These are phyloP conservation scores for Blastobotrys malaysiensis DNA, from an alignment of 1,139 yeast genomes.

Conservation along the genomic window DNA sequence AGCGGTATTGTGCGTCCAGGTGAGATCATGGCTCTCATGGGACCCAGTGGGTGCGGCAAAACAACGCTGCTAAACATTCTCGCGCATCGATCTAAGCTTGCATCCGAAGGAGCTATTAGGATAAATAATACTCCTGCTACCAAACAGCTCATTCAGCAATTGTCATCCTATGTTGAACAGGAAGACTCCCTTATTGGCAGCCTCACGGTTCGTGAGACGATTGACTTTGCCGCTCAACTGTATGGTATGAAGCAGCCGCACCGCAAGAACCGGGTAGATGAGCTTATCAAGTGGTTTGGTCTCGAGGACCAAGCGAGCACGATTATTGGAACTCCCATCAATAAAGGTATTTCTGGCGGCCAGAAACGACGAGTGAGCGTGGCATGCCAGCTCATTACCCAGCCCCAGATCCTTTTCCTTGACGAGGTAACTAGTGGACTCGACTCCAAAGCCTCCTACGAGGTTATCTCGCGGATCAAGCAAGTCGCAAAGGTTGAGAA, in stretches of 20 bases:
- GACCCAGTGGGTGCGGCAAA: conserved; percentile 49
- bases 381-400: conserved; percentile 46
- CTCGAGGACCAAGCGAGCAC: conserved; percentile 48
- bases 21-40: conserved; percentile 39
- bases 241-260: conserved; percentile 39
- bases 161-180: conserved; percentile 55
- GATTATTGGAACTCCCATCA: conserved; percentile 50
- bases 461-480: conserved; percentile 55
- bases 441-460: conserved; percentile 31
- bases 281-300: conserved; percentile 51
- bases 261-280: conserved; percentile 46
- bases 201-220: conserved; percentile 50
- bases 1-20: conserved; percentile 24
- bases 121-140: conserved; percentile 6
- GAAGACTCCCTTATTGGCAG: conserved; percentile 52
- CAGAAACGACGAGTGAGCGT: conserved; percentile 51
- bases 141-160: conserved; percentile 36
- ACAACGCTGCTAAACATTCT: conserved; percentile 42
- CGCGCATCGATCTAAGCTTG: conserved; percentile 31
- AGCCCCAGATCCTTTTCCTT: conserved; percentile 46
- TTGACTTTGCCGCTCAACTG: conserved; percentile 49
- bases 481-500: conserved; percentile 48
- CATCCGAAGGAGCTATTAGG: conserved; percentile 9
- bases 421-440: conserved; percentile 35
- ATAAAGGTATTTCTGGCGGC: conserved; percentile 50